Conservation (phyloP, 2,329 filamentous ascomycete genomes). For the Fusarium sp. region DNA sequence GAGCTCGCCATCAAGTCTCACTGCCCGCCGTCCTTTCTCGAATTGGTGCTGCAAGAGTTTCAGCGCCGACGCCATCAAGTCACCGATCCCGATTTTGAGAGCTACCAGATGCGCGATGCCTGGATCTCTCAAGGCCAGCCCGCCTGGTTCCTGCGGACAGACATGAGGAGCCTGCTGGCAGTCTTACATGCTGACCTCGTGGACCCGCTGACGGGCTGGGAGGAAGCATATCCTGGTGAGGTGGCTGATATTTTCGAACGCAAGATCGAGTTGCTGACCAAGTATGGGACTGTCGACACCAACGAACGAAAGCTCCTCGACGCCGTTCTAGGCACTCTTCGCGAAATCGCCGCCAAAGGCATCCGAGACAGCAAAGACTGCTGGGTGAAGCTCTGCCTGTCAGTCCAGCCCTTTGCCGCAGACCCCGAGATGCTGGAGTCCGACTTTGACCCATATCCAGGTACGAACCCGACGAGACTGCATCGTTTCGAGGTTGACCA, state of each 20-base stretch:
- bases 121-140: too few relatives aligned
- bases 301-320: slow-evolving; percentile 12
- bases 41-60: slow-evolving; percentile 14
- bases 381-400: too few relatives aligned
- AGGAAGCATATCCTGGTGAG: slow-evolving; percentile 12
- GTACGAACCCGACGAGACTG: background rate
- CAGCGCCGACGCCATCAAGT: background rate
- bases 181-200: slow-evolving; percentile 13
- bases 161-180: background rate
- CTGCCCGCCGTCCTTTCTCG: slow-evolving; percentile 15
- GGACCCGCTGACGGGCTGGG: background rate
- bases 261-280: slow-evolving; percentile 30
- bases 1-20: slow-evolving; percentile 14
- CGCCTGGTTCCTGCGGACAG: too few relatives aligned
- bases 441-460: background rate
- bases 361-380: background rate
- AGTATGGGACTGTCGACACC: slow-evolving; percentile 14
- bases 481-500: slow-evolving; percentile 10
- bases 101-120: too few relatives aligned
- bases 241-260: slow-evolving; percentile 15
- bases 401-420: too few relatives aligned
- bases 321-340: background rate
- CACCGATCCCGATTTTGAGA: too few relatives aligned
- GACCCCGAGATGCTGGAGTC: too few relatives aligned
- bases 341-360: background rate